These are phyloP conservation scores for Leptodermis oblonga DNA, from an alignment of 257 asterid species.

Conservation along the genomic window DNA sequence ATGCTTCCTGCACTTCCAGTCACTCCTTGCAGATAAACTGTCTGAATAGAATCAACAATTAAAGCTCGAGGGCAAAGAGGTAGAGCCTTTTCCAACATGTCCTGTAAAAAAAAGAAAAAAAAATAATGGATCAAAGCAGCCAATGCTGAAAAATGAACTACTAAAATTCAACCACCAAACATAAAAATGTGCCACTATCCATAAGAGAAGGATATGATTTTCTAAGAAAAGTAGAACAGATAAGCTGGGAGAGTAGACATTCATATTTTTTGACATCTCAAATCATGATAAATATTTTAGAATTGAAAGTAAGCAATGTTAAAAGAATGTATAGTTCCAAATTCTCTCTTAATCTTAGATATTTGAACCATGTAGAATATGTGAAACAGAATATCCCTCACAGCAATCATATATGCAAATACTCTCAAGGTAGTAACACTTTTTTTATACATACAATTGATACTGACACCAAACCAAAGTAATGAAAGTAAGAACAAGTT, in stretches of 20 bases:
- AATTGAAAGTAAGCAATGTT: background rate
- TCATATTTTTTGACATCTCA: background rate
- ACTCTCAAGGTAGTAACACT: background rate
- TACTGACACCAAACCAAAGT: background rate
- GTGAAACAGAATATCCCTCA: background rate
- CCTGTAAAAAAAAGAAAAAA: slow-evolving; percentile 66
- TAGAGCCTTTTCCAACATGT: slow-evolving; percentile 69
- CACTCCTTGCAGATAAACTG: slow-evolving; percentile 73
- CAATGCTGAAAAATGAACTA: background rate
- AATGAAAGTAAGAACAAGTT: background rate
- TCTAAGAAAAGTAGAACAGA: background rate
- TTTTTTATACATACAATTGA: background rate
- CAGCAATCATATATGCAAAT: background rate
- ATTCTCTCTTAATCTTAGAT: background rate
- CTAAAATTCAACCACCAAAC: background rate
- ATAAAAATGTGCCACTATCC: background rate
- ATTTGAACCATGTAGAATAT: background rate
- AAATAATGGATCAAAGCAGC: background rate
- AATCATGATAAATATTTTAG: background rate
- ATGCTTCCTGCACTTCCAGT: slow-evolving; percentile 83
- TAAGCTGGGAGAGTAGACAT: background rate
- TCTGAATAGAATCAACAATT: slow-evolving; percentile 89
- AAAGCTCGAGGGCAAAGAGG: slow-evolving; percentile 61
- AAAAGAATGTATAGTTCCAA: background rate
- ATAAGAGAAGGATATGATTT: background rate